A percentile compares a stretch with the other conserved stretches of the same genome.
These are phyloP conservation scores for Hemileccinum rubropunctum DNA, from an alignment of 768 basidiomycete species.

Conservation along the genomic window DNA sequence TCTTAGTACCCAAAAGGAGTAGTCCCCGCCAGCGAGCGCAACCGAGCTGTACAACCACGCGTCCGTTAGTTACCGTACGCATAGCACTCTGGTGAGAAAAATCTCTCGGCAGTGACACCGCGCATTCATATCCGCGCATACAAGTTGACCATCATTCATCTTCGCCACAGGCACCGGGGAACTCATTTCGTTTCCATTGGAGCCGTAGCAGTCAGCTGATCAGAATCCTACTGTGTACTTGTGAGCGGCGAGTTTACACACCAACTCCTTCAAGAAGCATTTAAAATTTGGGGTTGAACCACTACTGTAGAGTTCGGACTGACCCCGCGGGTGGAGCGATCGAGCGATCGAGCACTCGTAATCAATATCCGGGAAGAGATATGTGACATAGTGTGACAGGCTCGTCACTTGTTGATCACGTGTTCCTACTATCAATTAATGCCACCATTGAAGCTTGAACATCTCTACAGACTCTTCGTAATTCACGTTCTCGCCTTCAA, in stretches of 20 bases:
- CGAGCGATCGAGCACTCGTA: too few species aligned
- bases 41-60: neutral
- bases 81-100: neutral
- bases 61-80: neutral
- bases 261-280: neutral
- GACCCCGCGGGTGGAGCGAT: too few species aligned
- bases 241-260: too few species aligned
- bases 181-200: conserved; percentile 22
- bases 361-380: too few species aligned
- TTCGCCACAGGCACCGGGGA: conserved; percentile 31
- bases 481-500: too few species aligned
- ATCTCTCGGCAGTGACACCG: neutral
- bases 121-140: conserved; percentile 33
- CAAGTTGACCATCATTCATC: conserved; percentile 22
- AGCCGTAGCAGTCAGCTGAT: conserved; percentile 22
- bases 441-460: too few species aligned
- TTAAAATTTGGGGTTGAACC: neutral
- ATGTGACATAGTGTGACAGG: too few species aligned
- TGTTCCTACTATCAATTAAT: too few species aligned
- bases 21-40: conserved; percentile 3
- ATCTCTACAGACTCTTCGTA: too few species aligned
- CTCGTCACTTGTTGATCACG: too few species aligned
- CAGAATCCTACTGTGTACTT: neutral
- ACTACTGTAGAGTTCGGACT: too few species aligned
- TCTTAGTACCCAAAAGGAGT: neutral